phyloP scores from a whole-genome alignment of 2,329 filamentous ascomycete species.

The Colletotrichum destructivum region DNA sequence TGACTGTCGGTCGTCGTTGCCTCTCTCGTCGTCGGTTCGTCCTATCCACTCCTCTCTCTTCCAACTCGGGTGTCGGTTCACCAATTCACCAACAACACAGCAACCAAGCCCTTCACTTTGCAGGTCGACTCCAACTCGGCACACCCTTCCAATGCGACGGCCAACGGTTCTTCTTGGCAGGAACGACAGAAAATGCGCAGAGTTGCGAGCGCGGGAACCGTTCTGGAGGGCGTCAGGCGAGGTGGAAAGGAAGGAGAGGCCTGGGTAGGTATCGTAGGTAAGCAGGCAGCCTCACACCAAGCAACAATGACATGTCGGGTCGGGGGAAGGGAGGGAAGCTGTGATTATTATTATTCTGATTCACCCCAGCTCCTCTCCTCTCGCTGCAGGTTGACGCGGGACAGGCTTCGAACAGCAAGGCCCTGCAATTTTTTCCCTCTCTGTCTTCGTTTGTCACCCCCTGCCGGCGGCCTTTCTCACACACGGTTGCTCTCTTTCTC shows the following conservation, averaged over 20 bases:
- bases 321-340: constrained; percentile 15
- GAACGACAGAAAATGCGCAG: constrained; percentile 9
- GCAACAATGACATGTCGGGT: constrained; percentile 11
- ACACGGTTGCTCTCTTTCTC: constrained; percentile 33
- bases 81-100: constrained; percentile 2
- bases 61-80: neutral
- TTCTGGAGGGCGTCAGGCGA: constrained; percentile 1
- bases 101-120: constrained; percentile 22
- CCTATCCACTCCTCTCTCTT: neutral
- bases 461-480: constrained; percentile 10
- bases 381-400: constrained; percentile 30
- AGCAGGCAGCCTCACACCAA: constrained; percentile 30
- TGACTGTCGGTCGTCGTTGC: constrained; percentile 16
- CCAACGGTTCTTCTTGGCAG: constrained; percentile 14
- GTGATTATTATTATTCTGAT: constrained; percentile 25
- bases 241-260: constrained; percentile 1
- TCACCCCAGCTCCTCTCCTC: neutral
- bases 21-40: constrained; percentile 20
- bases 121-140: neutral
- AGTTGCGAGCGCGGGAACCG: constrained; percentile 13
- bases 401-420: constrained; percentile 28
- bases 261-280: constrained; percentile 29
- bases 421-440: constrained; percentile 20
- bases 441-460: constrained; percentile 18
- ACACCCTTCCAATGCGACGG: constrained; percentile 25